Evolutionary conservation across 2,329 filamentous ascomycete genomes (phyloP).

Genomic region (Aspergillus neotritici): DNA sequence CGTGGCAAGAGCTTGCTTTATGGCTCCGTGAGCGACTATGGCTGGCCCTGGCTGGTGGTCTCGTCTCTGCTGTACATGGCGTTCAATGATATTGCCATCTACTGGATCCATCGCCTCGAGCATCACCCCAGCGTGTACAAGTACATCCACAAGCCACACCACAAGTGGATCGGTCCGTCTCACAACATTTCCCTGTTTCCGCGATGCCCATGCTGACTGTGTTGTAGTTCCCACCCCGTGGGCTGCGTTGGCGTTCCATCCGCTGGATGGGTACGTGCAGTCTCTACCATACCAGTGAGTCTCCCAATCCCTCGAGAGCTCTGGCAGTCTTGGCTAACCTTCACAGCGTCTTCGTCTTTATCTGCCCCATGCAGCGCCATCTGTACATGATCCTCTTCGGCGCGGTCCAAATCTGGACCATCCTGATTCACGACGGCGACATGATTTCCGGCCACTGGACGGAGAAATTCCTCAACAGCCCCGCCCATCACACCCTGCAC

Average conservation of each 20-base stretch:
- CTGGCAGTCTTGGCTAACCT: not conserved
- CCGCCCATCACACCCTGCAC: conserved; percentile 89
- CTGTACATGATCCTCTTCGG: conserved; percentile 71
- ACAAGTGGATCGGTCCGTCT: conserved; percentile 71
- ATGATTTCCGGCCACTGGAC: conserved; percentile 3
- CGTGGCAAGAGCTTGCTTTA: conserved; percentile 73
- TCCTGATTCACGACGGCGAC: conserved; percentile 82
- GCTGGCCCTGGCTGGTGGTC: conserved; percentile 20
- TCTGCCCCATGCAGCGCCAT: conserved; percentile 79
- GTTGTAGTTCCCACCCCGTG: conserved; percentile 66
- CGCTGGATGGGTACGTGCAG: conserved; percentile 76
- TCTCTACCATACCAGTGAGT: conserved; percentile 66
- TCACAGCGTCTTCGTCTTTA: conserved; percentile 61
- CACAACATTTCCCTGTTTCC: not conserved
- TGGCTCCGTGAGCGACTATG: conserved; percentile 56
- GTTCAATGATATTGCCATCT: conserved; percentile 75
- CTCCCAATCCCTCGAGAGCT: no score
- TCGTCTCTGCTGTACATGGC: conserved; percentile 57
- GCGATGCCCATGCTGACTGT: not conserved
- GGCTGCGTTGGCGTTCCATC: conserved; percentile 79
- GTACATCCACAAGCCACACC: conserved; percentile 78
- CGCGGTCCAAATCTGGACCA: conserved; percentile 85
- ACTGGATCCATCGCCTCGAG: conserved; percentile 72
- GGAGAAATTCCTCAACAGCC: conserved; percentile 66
- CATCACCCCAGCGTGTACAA: conserved; percentile 74